These are phyloP conservation scores for Physcomitrium patens DNA, from an alignment of 225 moss, liverwort and hornwort species.

Conservation along the genomic window DNA sequence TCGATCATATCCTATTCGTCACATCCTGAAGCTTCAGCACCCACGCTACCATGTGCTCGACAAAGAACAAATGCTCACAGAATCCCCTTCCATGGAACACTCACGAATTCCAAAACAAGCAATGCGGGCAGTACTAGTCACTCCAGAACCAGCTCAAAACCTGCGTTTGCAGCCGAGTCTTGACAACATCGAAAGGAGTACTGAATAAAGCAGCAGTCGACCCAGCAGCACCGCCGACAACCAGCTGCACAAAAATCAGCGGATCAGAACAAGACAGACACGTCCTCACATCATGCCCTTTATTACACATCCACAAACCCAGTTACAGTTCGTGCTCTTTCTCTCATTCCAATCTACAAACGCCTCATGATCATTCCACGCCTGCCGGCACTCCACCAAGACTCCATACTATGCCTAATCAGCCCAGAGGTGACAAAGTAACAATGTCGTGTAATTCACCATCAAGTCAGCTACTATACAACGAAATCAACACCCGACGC, in stretches of 20 bases:
- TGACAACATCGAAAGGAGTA: constrained; percentile 67
- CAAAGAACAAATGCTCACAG: constrained; percentile 3
- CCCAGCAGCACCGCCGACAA: constrained; percentile 61
- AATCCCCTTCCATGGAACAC: constrained; percentile 5
- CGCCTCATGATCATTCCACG: constrained; percentile 4
- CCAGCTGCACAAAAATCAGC: constrained; percentile 50
- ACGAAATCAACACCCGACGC: background rate
- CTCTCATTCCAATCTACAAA: background rate
- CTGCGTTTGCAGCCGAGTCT: constrained; percentile 70
- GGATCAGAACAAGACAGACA: background rate
- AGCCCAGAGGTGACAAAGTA: no score
- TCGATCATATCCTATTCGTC: background rate
- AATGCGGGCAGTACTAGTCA: background rate
- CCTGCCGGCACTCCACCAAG: background rate
- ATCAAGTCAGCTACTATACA: background rate
- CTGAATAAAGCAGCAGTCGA: constrained; percentile 72
- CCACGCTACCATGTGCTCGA: no score
- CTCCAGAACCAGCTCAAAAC: constrained; percentile 32
- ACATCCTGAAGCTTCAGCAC: background rate
- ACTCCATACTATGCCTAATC: background rate
- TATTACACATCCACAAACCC: background rate
- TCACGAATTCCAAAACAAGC: background rate
- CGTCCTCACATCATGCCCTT: background rate
- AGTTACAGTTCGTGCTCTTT: background rate
- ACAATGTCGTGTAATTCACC: background rate